phyloP scores from a whole-genome alignment of 208 protist species.

The Trypanosoma congolense region DNA sequence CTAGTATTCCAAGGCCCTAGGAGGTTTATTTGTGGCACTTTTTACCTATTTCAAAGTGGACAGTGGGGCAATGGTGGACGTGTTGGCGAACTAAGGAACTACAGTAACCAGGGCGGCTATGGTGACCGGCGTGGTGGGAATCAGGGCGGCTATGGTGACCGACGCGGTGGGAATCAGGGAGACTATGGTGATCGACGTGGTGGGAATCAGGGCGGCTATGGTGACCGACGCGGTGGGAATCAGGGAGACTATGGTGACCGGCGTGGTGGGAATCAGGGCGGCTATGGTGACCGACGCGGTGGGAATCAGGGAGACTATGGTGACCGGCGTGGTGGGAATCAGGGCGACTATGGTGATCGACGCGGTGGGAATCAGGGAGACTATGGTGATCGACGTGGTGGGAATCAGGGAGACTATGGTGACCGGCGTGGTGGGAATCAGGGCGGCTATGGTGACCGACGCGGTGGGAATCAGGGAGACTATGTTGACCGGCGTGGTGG shows the following conservation, averaged over 20 bases:
- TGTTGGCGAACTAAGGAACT: not conserved
- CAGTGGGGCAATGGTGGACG: slow-evolving; percentile 7
- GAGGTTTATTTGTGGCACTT: slow-evolving; percentile 17
- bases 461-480: slow-evolving; percentile 1
- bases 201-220: not conserved
- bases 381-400: slow-evolving; percentile 1
- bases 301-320: slow-evolving; percentile 16
- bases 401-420: slow-evolving; percentile 13
- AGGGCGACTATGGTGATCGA: not conserved
- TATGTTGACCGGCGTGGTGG: slow-evolving; percentile 12
- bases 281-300: slow-evolving; percentile 13
- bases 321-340: slow-evolving; percentile 7
- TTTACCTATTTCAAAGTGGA: slow-evolving; percentile 20
- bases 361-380: slow-evolving; percentile 11
- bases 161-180: slow-evolving; percentile 1
- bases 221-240: slow-evolving; percentile 5
- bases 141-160: slow-evolving; percentile 15
- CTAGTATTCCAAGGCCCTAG: slow-evolving; percentile 1
- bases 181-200: slow-evolving; percentile 5
- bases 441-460: slow-evolving; percentile 8
- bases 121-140: slow-evolving; percentile 6
- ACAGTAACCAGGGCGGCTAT: slow-evolving; percentile 2
- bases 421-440: slow-evolving; percentile 11
- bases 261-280: slow-evolving; percentile 2
- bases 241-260: not conserved